phyloP scores from a whole-genome alignment of 192 early-diverging fungal species.

The Gonapodya sp. region DNA sequence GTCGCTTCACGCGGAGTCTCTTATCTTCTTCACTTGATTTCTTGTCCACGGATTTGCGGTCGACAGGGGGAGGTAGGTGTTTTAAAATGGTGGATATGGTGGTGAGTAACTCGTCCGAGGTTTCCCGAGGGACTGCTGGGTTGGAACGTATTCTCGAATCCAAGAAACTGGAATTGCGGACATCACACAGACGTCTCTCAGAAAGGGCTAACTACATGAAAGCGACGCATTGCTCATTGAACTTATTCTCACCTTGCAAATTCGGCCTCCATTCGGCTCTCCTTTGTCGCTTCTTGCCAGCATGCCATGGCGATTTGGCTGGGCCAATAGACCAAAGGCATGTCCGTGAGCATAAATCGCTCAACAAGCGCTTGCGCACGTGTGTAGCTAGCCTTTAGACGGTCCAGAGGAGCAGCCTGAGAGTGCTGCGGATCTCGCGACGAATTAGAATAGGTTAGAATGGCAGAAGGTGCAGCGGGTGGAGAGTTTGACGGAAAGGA shows the following conservation, averaged over 20 bases:
- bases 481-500: too few species aligned
- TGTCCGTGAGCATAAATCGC: neutral
- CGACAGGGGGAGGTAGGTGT: neutral
- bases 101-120: neutral
- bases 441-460: too few species aligned
- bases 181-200: neutral
- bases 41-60: neutral
- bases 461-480: too few species aligned
- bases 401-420: too few species aligned
- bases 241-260: neutral
- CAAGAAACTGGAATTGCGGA: neutral
- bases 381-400: neutral
- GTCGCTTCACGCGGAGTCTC: neutral
- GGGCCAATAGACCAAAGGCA: neutral
- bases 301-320: conserved; percentile 6
- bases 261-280: neutral
- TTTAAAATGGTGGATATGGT: neutral
- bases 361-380: neutral
- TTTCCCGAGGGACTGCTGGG: neutral
- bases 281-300: neutral
- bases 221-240: too few species aligned
- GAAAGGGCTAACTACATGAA: neutral
- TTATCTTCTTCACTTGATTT: neutral
- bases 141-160: neutral
- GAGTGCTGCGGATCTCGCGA: too few species aligned